Base-by-base conservation (phyloP, 805 yeast genomes). In the Saturnispora besseyi region DNA sequence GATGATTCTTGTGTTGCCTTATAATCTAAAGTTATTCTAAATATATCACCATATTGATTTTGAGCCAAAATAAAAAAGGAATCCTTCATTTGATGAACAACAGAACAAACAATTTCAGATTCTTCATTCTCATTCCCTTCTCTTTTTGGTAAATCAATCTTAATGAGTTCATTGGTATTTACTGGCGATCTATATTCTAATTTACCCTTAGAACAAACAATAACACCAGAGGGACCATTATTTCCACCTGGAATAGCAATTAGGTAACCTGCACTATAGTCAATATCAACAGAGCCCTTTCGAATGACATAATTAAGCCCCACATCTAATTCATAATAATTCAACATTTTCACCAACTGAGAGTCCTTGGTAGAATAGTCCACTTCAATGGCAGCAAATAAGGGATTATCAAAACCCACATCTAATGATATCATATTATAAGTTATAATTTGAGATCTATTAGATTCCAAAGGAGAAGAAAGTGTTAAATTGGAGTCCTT, bases 311-410 rank as follows among this genome's bases (percentile, higher is more conserved):
- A 85, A 59, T 90, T 90, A 44, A 91, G 68, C 1, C 97, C 96
- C 38, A 87, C 73, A 62, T 93, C 97, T 26, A 90, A 67, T 59
- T 87, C 91, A 66, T 91, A 91, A 61, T 78, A 84, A 3, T 78
- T 75, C 47, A 91, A 68, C 29, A 59, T 55, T 15, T 54, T 50
- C 21, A 53, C 48, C 10, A 46, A 29, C 9, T 51, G 43, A 6
- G 51, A 49, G 26, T 60, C 59, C 21, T 57, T 60, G 30, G 63
- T 60, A 6, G 69, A 59, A 51, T 78, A 74, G 48, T 78, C 83
- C 7, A 77, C 66, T 60, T 91, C 98, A 7, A 93, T 65, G 0
- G 90, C 75, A 0, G 88, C 95, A 74, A 90, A 91, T 9, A 79
- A 61, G 0, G 98, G 98, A 59, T 88, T 89, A 18, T 84, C 93